Conservation (phyloP, 2,329 filamentous ascomycete genomes). For the Pseudohalonectria lignicola region DNA sequence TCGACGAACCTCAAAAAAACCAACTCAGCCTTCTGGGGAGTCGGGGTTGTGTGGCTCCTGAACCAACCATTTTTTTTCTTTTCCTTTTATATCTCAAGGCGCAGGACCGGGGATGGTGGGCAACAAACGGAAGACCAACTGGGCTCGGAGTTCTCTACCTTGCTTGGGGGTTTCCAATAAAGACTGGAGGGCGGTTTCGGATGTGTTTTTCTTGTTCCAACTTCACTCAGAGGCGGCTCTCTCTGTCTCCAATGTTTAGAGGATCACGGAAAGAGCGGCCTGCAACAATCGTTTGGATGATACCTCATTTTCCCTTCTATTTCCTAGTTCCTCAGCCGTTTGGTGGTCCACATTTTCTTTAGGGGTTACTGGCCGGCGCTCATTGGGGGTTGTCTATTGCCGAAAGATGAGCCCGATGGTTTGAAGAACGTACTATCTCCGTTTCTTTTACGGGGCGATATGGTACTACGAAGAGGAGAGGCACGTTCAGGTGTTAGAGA, state of each 20-base stretch:
- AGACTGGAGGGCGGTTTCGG: background rate
- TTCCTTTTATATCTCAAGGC: background rate
- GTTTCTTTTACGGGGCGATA: too few species aligned
- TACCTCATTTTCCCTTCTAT: background rate
- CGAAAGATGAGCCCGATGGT: too few species aligned
- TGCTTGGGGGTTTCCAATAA: too few species aligned
- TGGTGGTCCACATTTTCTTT: background rate
- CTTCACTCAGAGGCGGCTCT: background rate
- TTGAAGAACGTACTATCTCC: constrained; percentile 2
- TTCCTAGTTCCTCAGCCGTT: too few species aligned
- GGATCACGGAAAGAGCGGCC: too few species aligned
- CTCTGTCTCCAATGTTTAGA: background rate
- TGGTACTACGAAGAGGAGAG: too few species aligned
- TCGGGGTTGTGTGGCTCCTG: too few species aligned
- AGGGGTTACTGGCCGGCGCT: too few species aligned
- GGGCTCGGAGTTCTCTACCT: constrained; percentile 1
- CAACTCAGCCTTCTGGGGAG: too few species aligned
- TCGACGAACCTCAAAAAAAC: background rate
- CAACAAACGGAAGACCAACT: background rate
- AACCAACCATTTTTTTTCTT: background rate
- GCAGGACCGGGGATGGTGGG: background rate
- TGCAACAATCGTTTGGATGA: background rate
- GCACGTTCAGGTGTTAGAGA: background rate
- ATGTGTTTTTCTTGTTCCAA: background rate
- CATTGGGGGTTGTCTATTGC: too few species aligned